Base-by-base conservation (phyloP, 164 flowering plant genomes). In the Berberis vulgaris region DNA sequence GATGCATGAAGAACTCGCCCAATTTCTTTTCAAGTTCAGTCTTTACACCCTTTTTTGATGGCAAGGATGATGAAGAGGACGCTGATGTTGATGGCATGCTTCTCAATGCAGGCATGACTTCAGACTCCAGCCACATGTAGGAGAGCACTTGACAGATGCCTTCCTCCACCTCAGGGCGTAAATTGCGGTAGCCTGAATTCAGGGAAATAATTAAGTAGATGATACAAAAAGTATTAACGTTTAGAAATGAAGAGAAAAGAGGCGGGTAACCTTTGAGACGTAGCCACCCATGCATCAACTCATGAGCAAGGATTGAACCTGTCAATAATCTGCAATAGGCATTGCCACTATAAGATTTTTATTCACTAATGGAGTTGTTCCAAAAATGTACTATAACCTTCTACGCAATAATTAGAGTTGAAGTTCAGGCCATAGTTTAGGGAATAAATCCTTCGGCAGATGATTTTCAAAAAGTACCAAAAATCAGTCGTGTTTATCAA, bases 251-350 rank as follows among this genome's bases (percentile, higher is more conserved):
- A 38, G 13, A 4, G 41, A 5, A 1, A 7, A 56, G 5, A 7
- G 11, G 6, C 5, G 41, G 13, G 10, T 3, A 78, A 88, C 97
- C 98, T 74, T 85, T 91, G 6, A 94, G 93, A 61, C 99, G 97
- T 63, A 94, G 67, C 91, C 89, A 94, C 2, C 85, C 99, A 59
- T 89, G 97, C 99, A 94, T 94, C 74, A 94, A 58, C 70, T 94
- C 97, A 62, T 94, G 97, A 56, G 97, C 95, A 64, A 94, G 96
- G 66, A 94, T 91, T 57, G 99, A 88, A 53, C 97, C 99, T 1
- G 97, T 91, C 43, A 94, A 75, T 62, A 94, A 71, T 67, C 98
- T 94, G 83, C 72, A 81, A 67, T 57, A 50, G 68, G 63, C 45
- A 45, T 47, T 38, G 43, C 11, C 43, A 49, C 57, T 41, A 45